These are phyloP conservation scores for Fagopyrum tataricum DNA, from an alignment of 148 eudicot genomes.

Conservation along the genomic window DNA sequence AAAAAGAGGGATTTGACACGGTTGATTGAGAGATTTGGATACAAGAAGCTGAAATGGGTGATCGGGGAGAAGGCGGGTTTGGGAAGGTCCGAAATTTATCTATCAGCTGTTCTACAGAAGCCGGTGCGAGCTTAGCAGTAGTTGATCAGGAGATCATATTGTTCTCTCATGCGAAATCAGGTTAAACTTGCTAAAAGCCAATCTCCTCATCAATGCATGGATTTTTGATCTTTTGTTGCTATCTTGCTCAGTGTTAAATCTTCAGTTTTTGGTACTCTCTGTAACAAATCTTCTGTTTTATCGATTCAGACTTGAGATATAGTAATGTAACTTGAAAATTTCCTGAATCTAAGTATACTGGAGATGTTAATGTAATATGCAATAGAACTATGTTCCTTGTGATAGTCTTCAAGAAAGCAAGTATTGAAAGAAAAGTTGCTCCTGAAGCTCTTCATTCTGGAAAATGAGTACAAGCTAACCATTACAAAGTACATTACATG, in stretches of 20 bases:
- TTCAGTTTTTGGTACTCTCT: background rate
- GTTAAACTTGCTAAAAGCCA: background rate
- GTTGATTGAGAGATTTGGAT: constrained; percentile 82
- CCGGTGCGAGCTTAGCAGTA: constrained; percentile 55
- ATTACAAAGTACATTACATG: background rate
- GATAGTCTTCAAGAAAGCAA: background rate
- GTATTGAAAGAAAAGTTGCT: background rate
- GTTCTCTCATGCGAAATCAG: background rate
- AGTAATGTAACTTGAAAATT: background rate
- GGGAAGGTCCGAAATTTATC: constrained; percentile 62
- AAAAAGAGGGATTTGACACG: constrained; percentile 58
- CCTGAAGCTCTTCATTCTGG: background rate
- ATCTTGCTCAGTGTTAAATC: background rate
- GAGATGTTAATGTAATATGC: background rate
- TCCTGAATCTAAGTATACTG: background rate
- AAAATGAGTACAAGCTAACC: background rate
- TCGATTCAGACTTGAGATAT: background rate
- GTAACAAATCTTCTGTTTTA: background rate
- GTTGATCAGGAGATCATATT: background rate
- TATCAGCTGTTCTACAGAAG: constrained; percentile 93
- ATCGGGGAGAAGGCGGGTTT: constrained; percentile 71
- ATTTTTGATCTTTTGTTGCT: background rate
- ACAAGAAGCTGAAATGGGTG: constrained; percentile 94
- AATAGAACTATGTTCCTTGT: background rate
- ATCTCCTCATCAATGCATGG: background rate